Percentiles rank a stretch among this genome's conserved stretches.
Evolutionary conservation across 1,284 basidiomycete genomes (phyloP).

Genomic region (Cryptococcus deneoformans): DNA sequence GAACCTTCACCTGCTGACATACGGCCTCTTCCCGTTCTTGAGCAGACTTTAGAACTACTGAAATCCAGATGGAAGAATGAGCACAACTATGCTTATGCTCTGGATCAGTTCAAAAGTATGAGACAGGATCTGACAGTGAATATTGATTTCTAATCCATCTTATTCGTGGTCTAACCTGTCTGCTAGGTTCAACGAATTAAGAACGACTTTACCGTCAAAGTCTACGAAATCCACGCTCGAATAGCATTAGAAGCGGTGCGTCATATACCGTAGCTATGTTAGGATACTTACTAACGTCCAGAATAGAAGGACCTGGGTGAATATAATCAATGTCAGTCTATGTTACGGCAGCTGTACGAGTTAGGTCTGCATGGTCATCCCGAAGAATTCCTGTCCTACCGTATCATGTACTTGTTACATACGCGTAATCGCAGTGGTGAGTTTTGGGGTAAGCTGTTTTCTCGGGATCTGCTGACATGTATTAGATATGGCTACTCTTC

Average conservation of each 20-base stretch:
- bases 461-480: background rate
- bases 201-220: constrained; percentile 95
- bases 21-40: constrained; percentile 79
- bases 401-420: constrained; percentile 92
- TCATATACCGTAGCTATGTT: constrained; percentile 6
- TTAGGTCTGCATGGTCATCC: constrained; percentile 84
- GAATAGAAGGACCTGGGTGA: constrained; percentile 91
- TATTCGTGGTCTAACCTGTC: background rate
- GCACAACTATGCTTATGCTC: constrained; percentile 81
- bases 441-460: constrained; percentile 27
- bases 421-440: constrained; percentile 89
- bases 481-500: constrained; percentile 87
- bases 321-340: constrained; percentile 97
- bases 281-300: constrained; percentile 7
- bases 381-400: constrained; percentile 96
- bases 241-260: constrained; percentile 89
- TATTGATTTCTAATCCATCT: background rate
- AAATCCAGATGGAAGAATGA: constrained; percentile 87
- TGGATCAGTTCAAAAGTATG: constrained; percentile 97
- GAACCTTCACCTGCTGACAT: constrained; percentile 95
- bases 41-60: constrained; percentile 80
- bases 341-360: constrained; percentile 86
- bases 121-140: constrained; percentile 95
- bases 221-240: constrained; percentile 97
- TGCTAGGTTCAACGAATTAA: constrained; percentile 98